Evolutionary conservation across 2,329 filamentous ascomycete genomes (phyloP).

Genomic region (Dactylonectria estremocensis): DNA sequence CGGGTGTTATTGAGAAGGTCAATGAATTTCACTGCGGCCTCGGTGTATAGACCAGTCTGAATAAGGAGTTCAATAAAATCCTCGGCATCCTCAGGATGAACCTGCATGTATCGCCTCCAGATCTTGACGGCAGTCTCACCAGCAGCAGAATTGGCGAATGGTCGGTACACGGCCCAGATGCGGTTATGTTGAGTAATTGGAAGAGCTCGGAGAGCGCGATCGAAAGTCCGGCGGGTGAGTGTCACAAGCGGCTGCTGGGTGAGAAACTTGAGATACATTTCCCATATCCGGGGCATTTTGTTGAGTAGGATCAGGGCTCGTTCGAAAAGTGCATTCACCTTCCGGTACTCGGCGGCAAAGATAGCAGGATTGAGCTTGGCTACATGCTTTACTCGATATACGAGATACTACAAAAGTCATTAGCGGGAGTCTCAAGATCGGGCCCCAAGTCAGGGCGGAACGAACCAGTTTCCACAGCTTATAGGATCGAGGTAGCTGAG

Average conservation of each 20-base stretch:
- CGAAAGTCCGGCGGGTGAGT: constrained; percentile 87
- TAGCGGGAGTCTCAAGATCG: background rate
- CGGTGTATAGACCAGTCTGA: constrained; percentile 87
- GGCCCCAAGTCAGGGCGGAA: constrained; percentile 13
- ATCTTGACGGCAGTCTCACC: constrained; percentile 93
- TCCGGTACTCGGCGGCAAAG: constrained; percentile 86
- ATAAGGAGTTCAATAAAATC: constrained; percentile 94
- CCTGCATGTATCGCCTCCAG: constrained; percentile 96
- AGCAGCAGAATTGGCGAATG: constrained; percentile 91
- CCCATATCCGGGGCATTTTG: constrained; percentile 99
- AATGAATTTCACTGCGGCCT: constrained; percentile 93
- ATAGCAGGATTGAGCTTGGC: constrained; percentile 86
- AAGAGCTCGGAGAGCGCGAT: constrained; percentile 90
- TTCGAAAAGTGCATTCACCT: constrained; percentile 96
- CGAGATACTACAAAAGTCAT: constrained; percentile 76
- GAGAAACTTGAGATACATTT: constrained; percentile 94
- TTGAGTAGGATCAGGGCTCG: constrained; percentile 92
- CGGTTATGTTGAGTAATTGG: constrained; percentile 96
- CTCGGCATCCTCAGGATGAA: constrained; percentile 94
- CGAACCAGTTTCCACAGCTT: constrained; percentile 96
- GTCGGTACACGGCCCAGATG: constrained; percentile 92
- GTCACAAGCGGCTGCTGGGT: constrained; percentile 94
- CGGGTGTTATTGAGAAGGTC: constrained; percentile 90
- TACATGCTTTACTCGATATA: constrained; percentile 86
- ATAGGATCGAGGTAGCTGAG: constrained; percentile 92